These are phyloP conservation scores for Jatropha multifida DNA, from an alignment of 441 rosid genomes.

Conservation along the genomic window DNA sequence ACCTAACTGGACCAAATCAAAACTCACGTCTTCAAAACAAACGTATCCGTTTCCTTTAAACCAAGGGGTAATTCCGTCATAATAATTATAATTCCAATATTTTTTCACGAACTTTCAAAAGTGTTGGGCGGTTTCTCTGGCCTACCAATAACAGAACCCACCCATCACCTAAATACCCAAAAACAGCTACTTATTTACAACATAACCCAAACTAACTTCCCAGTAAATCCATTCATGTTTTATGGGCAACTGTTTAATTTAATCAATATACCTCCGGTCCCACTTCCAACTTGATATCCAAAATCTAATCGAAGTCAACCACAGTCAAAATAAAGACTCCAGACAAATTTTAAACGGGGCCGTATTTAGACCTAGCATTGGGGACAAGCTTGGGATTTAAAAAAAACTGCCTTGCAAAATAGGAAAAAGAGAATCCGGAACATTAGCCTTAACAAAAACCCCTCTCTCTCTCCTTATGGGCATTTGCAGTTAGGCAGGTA, in stretches of 20 bases:
- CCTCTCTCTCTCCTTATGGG: neutral
- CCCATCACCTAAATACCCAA: neutral
- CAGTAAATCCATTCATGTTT: neutral
- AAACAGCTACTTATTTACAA: constrained; percentile 4
- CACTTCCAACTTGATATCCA: neutral
- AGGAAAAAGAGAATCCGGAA: constrained; percentile 31
- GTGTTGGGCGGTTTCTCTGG: constrained; percentile 30
- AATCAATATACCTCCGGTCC: neutral
- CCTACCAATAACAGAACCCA: constrained; percentile 28
- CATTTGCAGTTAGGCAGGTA: constrained; percentile 52
- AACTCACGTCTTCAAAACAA: no score
- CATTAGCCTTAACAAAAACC: constrained; percentile 24
- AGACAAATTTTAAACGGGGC: neutral
- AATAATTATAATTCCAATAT: neutral
- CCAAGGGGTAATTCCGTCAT: constrained; percentile 25
- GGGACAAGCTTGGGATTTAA: constrained; percentile 31
- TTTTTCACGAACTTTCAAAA: constrained; percentile 21
- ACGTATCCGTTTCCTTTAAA: no score
- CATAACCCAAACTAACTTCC: neutral
- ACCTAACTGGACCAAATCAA: no score
- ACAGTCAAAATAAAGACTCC: constrained; percentile 12
- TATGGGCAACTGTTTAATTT: neutral
- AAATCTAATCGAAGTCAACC: constrained; percentile 3
- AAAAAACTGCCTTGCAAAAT: constrained; percentile 23
- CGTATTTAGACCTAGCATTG: neutral